A percentile compares a stretch with the other conserved stretches of the same genome.
Conservation (phyloP, 768 basidiomycete species). For the Leucocoprinus leucothites region DNA sequence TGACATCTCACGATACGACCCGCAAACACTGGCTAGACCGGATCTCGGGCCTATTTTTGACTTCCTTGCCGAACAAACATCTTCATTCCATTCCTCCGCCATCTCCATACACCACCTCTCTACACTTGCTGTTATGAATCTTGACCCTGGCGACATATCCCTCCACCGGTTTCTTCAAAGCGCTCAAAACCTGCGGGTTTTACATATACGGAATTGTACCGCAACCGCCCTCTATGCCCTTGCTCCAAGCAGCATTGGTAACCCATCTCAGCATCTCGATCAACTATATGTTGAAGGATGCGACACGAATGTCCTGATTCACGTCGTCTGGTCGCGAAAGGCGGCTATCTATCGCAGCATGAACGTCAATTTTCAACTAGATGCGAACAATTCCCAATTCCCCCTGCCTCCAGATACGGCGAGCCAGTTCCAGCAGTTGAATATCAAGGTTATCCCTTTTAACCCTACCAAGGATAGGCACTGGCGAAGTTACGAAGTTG, state of each 20-base stretch:
- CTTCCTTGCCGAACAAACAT: neutral
- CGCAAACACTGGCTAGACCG: neutral
- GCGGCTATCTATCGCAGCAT: neutral
- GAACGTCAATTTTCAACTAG: neutral
- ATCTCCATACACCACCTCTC: neutral
- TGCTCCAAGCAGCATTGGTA: neutral
- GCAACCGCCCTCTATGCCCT: neutral
- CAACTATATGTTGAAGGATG: neutral
- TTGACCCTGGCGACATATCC: neutral
- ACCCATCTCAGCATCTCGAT: neutral
- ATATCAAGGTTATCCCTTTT: neutral
- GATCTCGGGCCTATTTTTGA: conserved; percentile 1
- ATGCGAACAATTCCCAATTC: neutral
- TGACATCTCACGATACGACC: conserved; percentile 33
- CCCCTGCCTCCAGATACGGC: neutral
- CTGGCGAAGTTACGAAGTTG: conserved; percentile 1
- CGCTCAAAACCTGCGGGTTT: neutral
- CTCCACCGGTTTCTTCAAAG: neutral
- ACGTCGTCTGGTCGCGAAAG: neutral
- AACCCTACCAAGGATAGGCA: neutral
- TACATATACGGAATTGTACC: neutral
- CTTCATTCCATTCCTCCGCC: neutral
- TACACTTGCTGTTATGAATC: conserved; percentile 3
- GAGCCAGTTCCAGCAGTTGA: neutral
- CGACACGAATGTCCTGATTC: neutral